Base-by-base conservation (phyloP, 768 basidiomycete species). In the Lyophyllum shimeji region DNA sequence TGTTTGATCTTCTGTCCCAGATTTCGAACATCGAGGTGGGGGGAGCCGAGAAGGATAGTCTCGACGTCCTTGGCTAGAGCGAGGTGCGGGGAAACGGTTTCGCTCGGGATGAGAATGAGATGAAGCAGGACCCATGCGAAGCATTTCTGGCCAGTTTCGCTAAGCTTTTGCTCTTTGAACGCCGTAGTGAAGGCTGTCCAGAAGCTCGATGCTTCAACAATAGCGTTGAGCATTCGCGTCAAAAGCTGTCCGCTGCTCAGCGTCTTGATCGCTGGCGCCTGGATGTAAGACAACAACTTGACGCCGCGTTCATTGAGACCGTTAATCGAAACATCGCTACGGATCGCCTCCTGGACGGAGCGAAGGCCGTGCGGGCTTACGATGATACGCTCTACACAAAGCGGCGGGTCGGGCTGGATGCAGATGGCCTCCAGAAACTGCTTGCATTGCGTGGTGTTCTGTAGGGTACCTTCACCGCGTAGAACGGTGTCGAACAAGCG, bases 131-230 rank as follows among this genome's bases (percentile, higher is more conserved):
- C 64, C 65, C 65, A 69, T 0, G 71, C 72, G 49, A 80, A 76
- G 12, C 58, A 60, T 7, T 43, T 46, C 58, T 77, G 67, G 1
- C 63, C 69, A 12, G 62, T 27, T 23, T 65, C 58, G 42, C 63
- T 55, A 24, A 75, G 39, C 34, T n/a, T 33, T 11, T 66, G 67
- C 18, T 60, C 63, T n/a, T 63, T 58, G 27, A 74, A 76, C 7
- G 72, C 70, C 11, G 63, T 56, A 15, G 54, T 52, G 46, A 76
- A 71, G 18, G 64, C 60, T 52, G 61, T 61, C 79, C 78, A 82
- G 58, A 81, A 79, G 40, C 80, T 65, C 11, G 80, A 72, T 0
- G 78, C 79, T 0, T 76, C 71, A 12, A 77, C 68, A n/a, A 81
- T 70, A 0, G 43, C 55, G 1, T 65, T 64, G 27, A 82, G 51